Percentiles rank a stretch among this genome's conserved stretches.
These are phyloP conservation scores for Cylindricascospora bacillispora DNA, from an alignment of 1,139 yeast species.

Conservation along the genomic window DNA sequence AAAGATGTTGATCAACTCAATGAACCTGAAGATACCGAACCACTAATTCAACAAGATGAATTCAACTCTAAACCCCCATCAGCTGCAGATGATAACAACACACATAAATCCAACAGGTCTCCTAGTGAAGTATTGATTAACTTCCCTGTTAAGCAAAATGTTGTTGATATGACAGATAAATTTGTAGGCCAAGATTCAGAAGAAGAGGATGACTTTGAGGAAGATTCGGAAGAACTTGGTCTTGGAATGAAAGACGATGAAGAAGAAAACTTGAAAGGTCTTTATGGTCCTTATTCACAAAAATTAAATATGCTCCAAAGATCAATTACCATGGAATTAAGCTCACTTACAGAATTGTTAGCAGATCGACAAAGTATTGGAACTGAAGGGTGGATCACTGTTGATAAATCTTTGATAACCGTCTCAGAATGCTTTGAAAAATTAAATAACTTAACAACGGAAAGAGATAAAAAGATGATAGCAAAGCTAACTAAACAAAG, in stretches of 20 bases:
- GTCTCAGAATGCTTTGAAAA: constrained; percentile 22
- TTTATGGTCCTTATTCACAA: constrained; percentile 30
- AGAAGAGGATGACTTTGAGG: constrained; percentile 11
- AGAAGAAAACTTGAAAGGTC: constrained; percentile 26
- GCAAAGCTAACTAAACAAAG: constrained; percentile 59
- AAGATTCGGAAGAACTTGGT: constrained; percentile 19
- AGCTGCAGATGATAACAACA: background rate
- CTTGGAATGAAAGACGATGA: constrained; percentile 16
- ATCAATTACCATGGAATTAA: constrained; percentile 46
- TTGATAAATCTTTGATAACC: constrained; percentile 25
- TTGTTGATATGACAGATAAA: constrained; percentile 7
- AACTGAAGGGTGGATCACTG: constrained; percentile 17
- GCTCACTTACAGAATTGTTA: constrained; percentile 46
- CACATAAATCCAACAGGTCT: background rate
- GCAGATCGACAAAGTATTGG: constrained; percentile 12
- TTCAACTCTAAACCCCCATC: background rate
- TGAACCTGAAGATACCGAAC: background rate
- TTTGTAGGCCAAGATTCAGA: constrained; percentile 8
- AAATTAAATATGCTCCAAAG: constrained; percentile 39
- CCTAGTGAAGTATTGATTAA: background rate
- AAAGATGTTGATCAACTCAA: background rate
- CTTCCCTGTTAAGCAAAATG: background rate
- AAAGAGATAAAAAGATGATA: constrained; percentile 31
- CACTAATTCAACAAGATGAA: background rate
- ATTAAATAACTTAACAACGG: constrained; percentile 22